Base-by-base conservation (phyloP, 768 basidiomycete genomes). In the Amanita brunnescens region DNA sequence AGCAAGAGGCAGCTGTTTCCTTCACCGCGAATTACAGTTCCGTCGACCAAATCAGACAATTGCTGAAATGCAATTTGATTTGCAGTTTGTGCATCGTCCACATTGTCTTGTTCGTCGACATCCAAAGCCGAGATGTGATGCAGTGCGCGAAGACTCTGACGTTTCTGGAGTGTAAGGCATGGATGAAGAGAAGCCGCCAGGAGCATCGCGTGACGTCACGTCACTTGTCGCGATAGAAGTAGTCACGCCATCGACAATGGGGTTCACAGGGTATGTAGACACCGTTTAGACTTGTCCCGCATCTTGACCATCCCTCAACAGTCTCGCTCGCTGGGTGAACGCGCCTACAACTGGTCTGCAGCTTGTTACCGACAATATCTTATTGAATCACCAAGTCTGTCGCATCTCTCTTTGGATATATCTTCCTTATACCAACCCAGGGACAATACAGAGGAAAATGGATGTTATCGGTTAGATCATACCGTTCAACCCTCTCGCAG, bases 1-100 rank as follows among this genome's bases (percentile, higher is more conserved):
- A 92, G 72, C 2, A 97, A 62, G 49, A 96, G 73, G 61, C 93
- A 96, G 52, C 92, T 95, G 55, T 97, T 97, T 2, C 94, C 93
- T 70, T 97, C 94, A 8, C 85, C 87, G 24, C 92, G 78, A 18
- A 69, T 68, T 4, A 87, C 74, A 1, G 90, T 91, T 9, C 92
- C 93, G 18, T 67, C 63, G 4, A 96, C 69, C 18, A 97, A 66
- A 42, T 79, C 75, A 1, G 67, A 60, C 10, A 97, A 63, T 51
- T 88, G 81, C 30, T 77, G 60, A 23, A 73, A 66, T 0, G 87
- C 82, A 14, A 69, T 59, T 1, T 57, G 63, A 59, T 87, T 84
- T 4, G 80, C 73, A 1, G 73, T 64, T 8, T 54, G 53, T 6
- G 6, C 6, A 40, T 6, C 10, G 14, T 67, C 66, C 1, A 60